Conservation (phyloP, 2,329 filamentous ascomycete genomes). For the Neurospora sp. region DNA sequence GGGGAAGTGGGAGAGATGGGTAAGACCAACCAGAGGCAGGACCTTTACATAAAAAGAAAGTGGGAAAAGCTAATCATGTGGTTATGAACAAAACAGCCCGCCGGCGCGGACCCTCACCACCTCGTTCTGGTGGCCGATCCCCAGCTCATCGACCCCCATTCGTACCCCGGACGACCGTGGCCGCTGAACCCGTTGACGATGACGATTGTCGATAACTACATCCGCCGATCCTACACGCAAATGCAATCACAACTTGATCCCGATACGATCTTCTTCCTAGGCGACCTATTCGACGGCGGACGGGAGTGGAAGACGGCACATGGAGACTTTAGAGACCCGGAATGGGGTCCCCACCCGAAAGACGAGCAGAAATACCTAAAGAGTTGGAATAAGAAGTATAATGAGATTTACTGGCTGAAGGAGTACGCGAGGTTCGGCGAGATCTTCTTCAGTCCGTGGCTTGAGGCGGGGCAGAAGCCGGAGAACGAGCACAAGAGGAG, state of each 20-base stretch:
- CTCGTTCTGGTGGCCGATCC: constrained; percentile 81
- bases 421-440: constrained; percentile 81
- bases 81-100: too few species aligned
- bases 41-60: too few species aligned
- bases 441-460: constrained; percentile 70
- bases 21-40: constrained; percentile 30
- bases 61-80: too few species aligned
- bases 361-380: constrained; percentile 48
- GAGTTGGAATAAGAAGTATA: constrained; percentile 65
- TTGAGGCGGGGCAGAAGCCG: constrained; percentile 43
- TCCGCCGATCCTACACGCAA: constrained; percentile 70
- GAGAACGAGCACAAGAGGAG: constrained; percentile 54
- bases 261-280: constrained; percentile 82
- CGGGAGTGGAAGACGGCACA: constrained; percentile 79
- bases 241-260: constrained; percentile 70
- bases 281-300: constrained; percentile 91
- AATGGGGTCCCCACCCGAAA: constrained; percentile 44
- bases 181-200: constrained; percentile 44
- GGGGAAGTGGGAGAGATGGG: constrained; percentile 89
- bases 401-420: constrained; percentile 71
- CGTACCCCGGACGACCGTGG: constrained; percentile 75
- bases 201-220: constrained; percentile 75
- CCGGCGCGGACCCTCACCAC: constrained; percentile 67
- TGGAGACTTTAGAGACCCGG: constrained; percentile 49
- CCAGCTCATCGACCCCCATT: constrained; percentile 86